Evolutionary conservation across 352 stramenopile genomes (phyloP).

Genomic region (Phytophthora cactorum): DNA sequence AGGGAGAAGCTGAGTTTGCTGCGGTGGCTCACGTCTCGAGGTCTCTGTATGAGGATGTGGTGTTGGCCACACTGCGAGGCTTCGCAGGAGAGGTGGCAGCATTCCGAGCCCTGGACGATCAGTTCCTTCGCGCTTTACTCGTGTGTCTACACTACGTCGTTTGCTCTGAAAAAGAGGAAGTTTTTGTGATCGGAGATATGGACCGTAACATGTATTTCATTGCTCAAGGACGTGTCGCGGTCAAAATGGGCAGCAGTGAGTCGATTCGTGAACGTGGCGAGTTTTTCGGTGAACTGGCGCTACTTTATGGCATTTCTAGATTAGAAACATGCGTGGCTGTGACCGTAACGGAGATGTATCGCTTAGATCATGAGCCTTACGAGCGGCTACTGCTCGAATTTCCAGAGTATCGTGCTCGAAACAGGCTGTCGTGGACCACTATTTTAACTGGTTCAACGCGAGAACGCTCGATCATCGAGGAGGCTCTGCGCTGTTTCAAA

Average conservation of each 20-base stretch:
- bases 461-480: neutral
- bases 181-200: constrained; percentile 68
- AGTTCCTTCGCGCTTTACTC: constrained; percentile 64
- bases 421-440: constrained; percentile 60
- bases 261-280: constrained; percentile 60
- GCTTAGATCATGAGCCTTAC: constrained; percentile 71
- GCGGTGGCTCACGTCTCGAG: constrained; percentile 55
- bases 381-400: constrained; percentile 71
- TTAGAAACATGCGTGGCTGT: constrained; percentile 69
- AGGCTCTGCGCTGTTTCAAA: neutral
- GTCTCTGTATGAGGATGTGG: constrained; percentile 62
- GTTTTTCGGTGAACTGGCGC: constrained; percentile 61
- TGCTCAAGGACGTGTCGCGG: constrained; percentile 55
- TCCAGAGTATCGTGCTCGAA: constrained; percentile 58
- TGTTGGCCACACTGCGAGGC: constrained; percentile 50
- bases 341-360: constrained; percentile 64
- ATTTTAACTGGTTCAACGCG: neutral
- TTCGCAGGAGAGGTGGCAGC: constrained; percentile 61
- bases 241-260: constrained; percentile 55
- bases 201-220: constrained; percentile 58
- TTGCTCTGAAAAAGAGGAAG: constrained; percentile 67
- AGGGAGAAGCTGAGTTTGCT: constrained; percentile 62
- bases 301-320: constrained; percentile 47
- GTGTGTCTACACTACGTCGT: constrained; percentile 66
- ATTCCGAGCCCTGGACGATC: constrained; percentile 58